Evolutionary conservation across 371 early-diverging fungal genomes (phyloP).

Genomic region (Haplosporangium sp.): DNA sequence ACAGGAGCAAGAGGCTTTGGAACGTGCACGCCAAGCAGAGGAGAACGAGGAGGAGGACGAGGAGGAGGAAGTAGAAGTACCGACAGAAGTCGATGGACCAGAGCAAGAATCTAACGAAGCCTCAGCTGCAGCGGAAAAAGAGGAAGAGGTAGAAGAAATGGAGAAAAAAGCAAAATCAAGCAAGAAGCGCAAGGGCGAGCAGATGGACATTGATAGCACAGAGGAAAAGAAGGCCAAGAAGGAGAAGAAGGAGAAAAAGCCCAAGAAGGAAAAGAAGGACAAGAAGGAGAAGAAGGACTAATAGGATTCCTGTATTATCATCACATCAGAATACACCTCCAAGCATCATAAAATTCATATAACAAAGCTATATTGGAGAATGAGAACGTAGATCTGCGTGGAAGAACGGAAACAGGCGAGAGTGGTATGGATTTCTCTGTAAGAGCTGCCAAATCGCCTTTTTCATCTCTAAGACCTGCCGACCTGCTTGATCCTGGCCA

Average conservation of each 20-base stretch:
- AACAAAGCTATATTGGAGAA: too few species aligned
- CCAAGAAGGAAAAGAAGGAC: constrained; percentile 36
- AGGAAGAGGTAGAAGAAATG: constrained; percentile 6
- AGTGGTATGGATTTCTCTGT: too few species aligned
- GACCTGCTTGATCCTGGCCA: constrained; percentile 54
- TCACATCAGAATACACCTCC: too few species aligned
- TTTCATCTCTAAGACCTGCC: constrained; percentile 21
- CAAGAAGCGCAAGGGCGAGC: constrained; percentile 42
- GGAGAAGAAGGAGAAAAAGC: constrained; percentile 46
- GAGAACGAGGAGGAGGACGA: constrained; percentile 7
- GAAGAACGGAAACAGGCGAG: too few species aligned
- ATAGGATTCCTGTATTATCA: too few species aligned
- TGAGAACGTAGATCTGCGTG: too few species aligned
- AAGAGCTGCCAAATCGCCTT: too few species aligned
- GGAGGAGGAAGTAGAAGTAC: neutral
- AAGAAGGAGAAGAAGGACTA: constrained; percentile 13
- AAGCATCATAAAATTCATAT: too few species aligned
- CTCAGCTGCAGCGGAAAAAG: neutral
- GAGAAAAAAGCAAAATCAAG: constrained; percentile 2
- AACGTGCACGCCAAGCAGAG: constrained; percentile 18
- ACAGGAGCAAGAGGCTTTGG: constrained; percentile 22
- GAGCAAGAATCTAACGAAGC: constrained; percentile 1
- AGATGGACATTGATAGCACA: constrained; percentile 6
- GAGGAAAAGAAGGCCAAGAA: constrained; percentile 34
- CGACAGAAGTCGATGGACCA: neutral